Base-by-base conservation (phyloP, 768 basidiomycete genomes). In the Boletus tylopilopsis region DNA sequence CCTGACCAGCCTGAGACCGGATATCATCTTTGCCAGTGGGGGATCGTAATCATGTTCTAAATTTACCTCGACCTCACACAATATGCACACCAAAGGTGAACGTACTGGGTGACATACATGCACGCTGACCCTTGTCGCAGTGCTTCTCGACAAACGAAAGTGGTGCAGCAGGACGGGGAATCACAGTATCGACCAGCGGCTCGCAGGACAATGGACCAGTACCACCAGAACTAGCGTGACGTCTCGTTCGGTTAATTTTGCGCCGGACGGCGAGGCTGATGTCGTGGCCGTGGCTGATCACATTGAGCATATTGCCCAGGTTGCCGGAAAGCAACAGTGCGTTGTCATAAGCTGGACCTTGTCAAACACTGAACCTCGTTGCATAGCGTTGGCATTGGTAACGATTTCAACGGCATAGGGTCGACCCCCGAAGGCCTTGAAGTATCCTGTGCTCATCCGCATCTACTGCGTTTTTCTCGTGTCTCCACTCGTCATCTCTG, bases 211-310 rank as follows among this genome's bases (percentile, higher is more conserved):
- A 56, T 49, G 53, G 45, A 41, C 44, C 60, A n/a, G 30, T 22
- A 7, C 24, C 5, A 5, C 43, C 10, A 5, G 41, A n/a, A 13
- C 2, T 34, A 30, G 29, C n/a, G 48, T 57, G 25, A 56, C 34
- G 19, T 16, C 34, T 30, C 46, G n/a, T 24, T 55, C 90, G 88
- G 79, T 95, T 60, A 96, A 94, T 66, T 92, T 93, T 64, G 76
- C 79, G 4, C 58, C 63, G 0, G 75, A 77, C 11, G 86, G 83
- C 6, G 68, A 82, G 44, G 92, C 88, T 9, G 79, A 77, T 13
- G 75, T 93, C 5, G 60, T 72, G 42, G 71, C 74, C 8, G 90
- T 97, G 18, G 93, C 91, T 1, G 82, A 95, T 66, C 94, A 96
- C 56, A 74, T 95, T 25, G 90, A 91, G 18, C 89, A 93, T 58